These are phyloP conservation scores for Leccinum angustisporum DNA, from an alignment of 1,284 basidiomycete species.

Conservation along the genomic window DNA sequence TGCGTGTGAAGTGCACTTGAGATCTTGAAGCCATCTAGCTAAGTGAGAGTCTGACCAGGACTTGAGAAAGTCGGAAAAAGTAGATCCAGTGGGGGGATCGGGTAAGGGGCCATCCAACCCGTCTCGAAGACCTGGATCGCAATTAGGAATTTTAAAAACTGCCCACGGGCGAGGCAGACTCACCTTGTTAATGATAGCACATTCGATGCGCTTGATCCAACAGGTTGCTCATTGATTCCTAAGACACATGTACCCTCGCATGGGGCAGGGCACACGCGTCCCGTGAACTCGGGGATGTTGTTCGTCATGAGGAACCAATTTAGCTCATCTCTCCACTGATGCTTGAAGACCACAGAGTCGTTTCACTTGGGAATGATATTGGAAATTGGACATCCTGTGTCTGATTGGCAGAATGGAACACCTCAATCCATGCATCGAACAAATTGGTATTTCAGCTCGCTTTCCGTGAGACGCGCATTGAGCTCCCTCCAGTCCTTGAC, in stretches of 20 bases:
- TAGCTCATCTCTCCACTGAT: conserved; percentile 90
- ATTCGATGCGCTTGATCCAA: conserved; percentile 97
- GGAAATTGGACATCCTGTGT: conserved; percentile 91
- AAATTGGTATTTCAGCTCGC: conserved; percentile 90
- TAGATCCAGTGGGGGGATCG: conserved; percentile 58
- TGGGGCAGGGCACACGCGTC: conserved; percentile 90
- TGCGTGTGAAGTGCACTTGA: conserved; percentile 72
- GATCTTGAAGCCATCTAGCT: conserved; percentile 68
- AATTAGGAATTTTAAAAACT: conserved; percentile 42
- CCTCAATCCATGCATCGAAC: conserved; percentile 97
- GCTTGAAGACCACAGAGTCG: conserved; percentile 85
- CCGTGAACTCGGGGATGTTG: conserved; percentile 96
- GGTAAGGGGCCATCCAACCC: conserved; percentile 48
- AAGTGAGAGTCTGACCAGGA: conserved; percentile 73
- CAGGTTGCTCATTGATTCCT: conserved; percentile 93
- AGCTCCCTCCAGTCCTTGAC: conserved; percentile 98
- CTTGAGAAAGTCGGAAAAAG: conserved; percentile 62
- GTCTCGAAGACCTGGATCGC: not conserved
- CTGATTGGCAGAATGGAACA: conserved; percentile 94
- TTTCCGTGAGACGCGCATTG: conserved; percentile 78
- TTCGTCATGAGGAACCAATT: conserved; percentile 90
- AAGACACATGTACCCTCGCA: conserved; percentile 96
- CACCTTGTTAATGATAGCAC: conserved; percentile 89
- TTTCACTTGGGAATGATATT: conserved; percentile 97
- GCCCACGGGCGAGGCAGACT: conserved; percentile 55